These are phyloP conservation scores for Xylaria hypoxylon DNA, from an alignment of 2,329 filamentous ascomycete species.

Conservation along the genomic window DNA sequence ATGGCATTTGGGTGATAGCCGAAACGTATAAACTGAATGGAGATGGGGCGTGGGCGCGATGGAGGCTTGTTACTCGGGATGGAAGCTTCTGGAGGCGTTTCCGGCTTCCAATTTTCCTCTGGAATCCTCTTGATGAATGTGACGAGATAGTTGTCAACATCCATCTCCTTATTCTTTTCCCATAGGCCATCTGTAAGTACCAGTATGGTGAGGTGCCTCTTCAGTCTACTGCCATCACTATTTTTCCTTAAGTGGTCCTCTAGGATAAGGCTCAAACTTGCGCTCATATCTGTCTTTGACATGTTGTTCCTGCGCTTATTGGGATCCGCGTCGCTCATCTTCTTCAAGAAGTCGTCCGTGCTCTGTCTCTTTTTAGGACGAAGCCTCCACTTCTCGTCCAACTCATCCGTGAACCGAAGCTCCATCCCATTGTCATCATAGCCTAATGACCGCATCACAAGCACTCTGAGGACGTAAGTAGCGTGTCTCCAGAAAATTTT, in stretches of 20 bases:
- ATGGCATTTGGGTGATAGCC: constrained; percentile 43
- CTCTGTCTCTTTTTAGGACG: constrained; percentile 20
- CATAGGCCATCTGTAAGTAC: constrained; percentile 36
- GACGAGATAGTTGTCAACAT: constrained; percentile 24
- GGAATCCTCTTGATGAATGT: constrained; percentile 20
- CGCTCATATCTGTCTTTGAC: constrained; percentile 23
- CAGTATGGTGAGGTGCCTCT: constrained; percentile 36
- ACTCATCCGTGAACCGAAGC: constrained; percentile 28
- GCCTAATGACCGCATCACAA: constrained; percentile 45
- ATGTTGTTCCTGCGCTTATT: background rate
- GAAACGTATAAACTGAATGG: constrained; percentile 50
- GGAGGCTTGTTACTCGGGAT: background rate
- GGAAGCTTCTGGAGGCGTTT: constrained; percentile 1
- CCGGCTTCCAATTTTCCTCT: constrained; percentile 22
- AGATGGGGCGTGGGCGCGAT: constrained; percentile 42
- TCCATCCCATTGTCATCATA: constrained; percentile 50
- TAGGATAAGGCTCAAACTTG: constrained; percentile 20
- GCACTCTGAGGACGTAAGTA: constrained; percentile 41
- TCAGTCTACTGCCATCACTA: constrained; percentile 20
- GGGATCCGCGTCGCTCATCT: constrained; percentile 20
- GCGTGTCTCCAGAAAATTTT: constrained; percentile 42
- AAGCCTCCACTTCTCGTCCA: constrained; percentile 10
- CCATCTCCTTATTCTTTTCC: constrained; percentile 21
- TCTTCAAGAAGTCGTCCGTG: constrained; percentile 4
- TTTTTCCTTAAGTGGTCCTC: constrained; percentile 25